Evolutionary conservation across 2,329 filamentous ascomycete species (phyloP), one percentile per base, ranked within the genome.

Genomic region (Colletotrichum euphorbiae): DNA sequence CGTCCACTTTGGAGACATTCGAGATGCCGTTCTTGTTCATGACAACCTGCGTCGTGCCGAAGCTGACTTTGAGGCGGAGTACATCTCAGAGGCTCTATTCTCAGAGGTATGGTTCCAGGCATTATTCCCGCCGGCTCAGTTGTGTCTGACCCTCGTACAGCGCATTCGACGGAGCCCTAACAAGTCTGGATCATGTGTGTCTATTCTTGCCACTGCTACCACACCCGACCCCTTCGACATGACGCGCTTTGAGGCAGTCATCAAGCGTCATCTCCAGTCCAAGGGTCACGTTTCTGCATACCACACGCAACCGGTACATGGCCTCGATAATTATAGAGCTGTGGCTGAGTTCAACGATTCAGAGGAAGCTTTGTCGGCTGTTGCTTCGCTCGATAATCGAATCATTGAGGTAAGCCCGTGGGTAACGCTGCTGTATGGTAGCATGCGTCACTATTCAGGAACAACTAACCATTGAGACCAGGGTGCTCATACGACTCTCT

Each of bases 1-100:
- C 65, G 77, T 89, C 24, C 84, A 83, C 4, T 90, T 91, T 72
- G 78, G 82, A 6, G 89, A 91, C 72, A 84, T 90, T 56, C 83
- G 87, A 56, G 88, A 91, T 75, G 83, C 89, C 6, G 84, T 81
- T 59, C 80, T 81, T 36, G 82, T 85, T 7, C 80, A 83, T 63
- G 78, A 83, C 12, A 84, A 83, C 57, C 75, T 86, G 31, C 77
- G 80, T 2, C 71, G 82, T 17, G 76, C 79, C 38, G 78, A 79
- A 51, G 77, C 80, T 11, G 78, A 79, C 38, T 90, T 87, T 86
- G 74, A 75, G 52, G 77, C 82, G 17, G 76, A 79, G 50, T 82
- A 82, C 56, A 76, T 88, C 31, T 77, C 78, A 8, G 79, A 82
- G 2, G 78, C 76, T 31, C 80, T 85, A 17, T 84, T 84, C 74